Evolutionary conservation across 805 yeast species (phyloP).

Genomic region (Yamadazyma sp.): DNA sequence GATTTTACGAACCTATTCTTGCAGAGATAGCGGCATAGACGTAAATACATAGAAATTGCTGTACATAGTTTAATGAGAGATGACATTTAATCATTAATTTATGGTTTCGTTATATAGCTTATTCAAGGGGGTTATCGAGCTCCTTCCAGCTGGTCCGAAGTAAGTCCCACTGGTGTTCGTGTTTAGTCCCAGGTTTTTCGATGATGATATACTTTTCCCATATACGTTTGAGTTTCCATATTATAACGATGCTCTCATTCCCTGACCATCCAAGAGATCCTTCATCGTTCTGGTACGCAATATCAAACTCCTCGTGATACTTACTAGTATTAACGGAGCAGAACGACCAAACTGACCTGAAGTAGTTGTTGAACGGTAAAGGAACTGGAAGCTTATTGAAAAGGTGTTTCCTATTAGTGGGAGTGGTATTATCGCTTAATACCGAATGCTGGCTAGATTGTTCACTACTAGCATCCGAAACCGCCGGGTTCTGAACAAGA

Average conservation of each 20-base stretch:
- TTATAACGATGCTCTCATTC: constrained; percentile 66
- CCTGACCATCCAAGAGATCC: constrained; percentile 69
- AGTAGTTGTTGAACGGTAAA: constrained; percentile 62
- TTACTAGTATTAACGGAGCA: constrained; percentile 62
- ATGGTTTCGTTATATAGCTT: too few relatives aligned
- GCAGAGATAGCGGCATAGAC: constrained; percentile 29
- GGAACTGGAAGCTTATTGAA: constrained; percentile 61
- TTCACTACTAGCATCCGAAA: constrained; percentile 12
- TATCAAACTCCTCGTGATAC: constrained; percentile 27
- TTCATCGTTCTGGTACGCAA: constrained; percentile 21
- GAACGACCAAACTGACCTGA: constrained; percentile 85
- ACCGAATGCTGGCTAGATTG: constrained; percentile 10
- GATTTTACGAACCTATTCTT: constrained; percentile 28
- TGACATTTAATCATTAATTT: too few relatives aligned
- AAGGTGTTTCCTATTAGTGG: constrained; percentile 60
- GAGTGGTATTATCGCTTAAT: constrained; percentile 13
- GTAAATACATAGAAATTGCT: neutral
- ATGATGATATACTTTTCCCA: constrained; percentile 86
- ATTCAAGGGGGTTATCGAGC: constrained; percentile 18
- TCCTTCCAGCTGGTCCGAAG: constrained; percentile 28
- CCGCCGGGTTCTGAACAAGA: constrained; percentile 22
- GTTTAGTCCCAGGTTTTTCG: constrained; percentile 35
- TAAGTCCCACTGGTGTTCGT: constrained; percentile 20
- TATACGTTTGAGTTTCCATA: constrained; percentile 71
- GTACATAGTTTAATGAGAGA: too few relatives aligned